Conservation (phyloP, 352 stramenopile genomes). For the Pythium graminicola region DNA sequence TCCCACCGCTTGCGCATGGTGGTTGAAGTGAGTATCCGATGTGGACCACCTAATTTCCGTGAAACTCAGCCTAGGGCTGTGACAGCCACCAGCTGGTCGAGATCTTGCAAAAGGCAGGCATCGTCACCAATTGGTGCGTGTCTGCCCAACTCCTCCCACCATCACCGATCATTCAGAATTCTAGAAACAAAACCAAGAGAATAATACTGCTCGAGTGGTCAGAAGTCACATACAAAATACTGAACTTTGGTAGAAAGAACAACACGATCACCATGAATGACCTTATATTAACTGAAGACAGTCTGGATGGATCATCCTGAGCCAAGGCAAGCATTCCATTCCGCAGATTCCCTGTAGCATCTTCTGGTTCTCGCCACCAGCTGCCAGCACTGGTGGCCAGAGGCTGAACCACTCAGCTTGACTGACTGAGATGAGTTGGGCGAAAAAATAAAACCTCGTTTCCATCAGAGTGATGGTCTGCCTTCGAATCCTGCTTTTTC, state of each 20-base stretch:
- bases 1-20: background rate
- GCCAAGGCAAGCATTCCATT: background rate
- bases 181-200: background rate
- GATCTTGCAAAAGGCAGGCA: background rate
- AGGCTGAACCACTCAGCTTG: constrained; percentile 10
- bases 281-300: background rate
- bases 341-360: constrained; percentile 12
- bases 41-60: constrained; percentile 6
- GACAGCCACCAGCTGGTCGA: background rate
- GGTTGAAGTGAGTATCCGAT: constrained; percentile 8
- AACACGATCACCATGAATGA: too few species aligned
- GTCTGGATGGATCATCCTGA: background rate
- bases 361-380: constrained; percentile 4
- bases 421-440: constrained; percentile 19
- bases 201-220: background rate
- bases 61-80: too few species aligned
- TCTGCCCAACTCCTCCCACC: constrained; percentile 2
- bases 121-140: constrained; percentile 6
- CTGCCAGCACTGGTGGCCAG: constrained; percentile 8
- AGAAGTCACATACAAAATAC: too few species aligned
- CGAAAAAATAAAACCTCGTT: constrained; percentile 18
- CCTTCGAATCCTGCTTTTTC: background rate
- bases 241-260: too few species aligned
- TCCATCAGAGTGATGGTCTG: constrained; percentile 14
- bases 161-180: background rate